A percentile compares a stretch with the other conserved stretches of the same genome.
Evolutionary conservation across 2,329 filamentous ascomycete species (phyloP).

Genomic region (Knoxdaviesia capensis): DNA sequence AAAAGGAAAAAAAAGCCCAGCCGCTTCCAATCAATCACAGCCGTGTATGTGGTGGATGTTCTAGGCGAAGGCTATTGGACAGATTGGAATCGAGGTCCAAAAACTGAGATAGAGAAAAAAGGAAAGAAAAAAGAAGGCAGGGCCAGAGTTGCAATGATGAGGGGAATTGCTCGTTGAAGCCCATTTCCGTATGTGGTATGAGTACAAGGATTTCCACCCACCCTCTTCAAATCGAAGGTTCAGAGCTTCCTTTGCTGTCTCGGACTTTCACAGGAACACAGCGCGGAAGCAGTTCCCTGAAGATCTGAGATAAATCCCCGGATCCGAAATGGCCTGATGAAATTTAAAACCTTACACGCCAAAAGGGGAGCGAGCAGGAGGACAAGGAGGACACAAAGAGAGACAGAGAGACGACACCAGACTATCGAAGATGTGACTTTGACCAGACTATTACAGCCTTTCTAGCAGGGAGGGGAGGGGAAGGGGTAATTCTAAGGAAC

Average conservation of each 20-base stretch:
- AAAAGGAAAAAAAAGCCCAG: background rate
- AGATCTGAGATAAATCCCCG: background rate
- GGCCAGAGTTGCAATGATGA: background rate
- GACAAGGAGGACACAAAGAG: background rate
- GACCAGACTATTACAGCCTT: constrained; percentile 1
- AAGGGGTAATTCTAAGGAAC: constrained; percentile 8
- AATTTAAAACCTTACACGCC: too few species aligned
- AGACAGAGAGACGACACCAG: background rate
- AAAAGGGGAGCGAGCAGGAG: background rate
- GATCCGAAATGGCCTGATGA: too few species aligned
- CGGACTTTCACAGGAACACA: too few species aligned
- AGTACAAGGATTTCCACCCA: too few species aligned
- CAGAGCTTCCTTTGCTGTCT: too few species aligned
- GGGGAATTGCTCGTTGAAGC: background rate
- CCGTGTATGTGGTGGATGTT: background rate
- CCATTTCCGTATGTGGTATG: background rate
- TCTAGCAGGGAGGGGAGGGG: constrained; percentile 10
- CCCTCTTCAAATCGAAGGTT: too few species aligned
- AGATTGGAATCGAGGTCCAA: background rate
- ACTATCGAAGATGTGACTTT: background rate
- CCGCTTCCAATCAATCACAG: background rate
- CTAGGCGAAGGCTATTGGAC: background rate
- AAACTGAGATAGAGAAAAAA: background rate
- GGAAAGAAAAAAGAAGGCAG: background rate
- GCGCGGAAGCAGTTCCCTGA: background rate